phyloP scores from a whole-genome alignment of 2,329 filamentous ascomycete species.

The Talaromyces verruculosus region DNA sequence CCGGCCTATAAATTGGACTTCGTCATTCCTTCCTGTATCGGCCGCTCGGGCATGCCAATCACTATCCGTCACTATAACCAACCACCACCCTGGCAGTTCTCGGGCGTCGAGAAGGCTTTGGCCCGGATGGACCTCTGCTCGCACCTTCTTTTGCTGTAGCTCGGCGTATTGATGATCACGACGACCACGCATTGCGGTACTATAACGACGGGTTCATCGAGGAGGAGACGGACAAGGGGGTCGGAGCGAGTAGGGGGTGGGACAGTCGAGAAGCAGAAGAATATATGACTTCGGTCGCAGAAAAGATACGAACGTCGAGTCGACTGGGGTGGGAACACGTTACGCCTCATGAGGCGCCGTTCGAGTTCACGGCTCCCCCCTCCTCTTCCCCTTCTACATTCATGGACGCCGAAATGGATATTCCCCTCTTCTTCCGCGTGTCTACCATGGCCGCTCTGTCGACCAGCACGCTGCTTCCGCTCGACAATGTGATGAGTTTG shows the following conservation, averaged over 20 bases:
- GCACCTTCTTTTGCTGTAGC: constrained; percentile 8
- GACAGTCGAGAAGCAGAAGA: neutral
- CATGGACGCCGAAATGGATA: constrained; percentile 21
- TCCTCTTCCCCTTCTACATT: neutral
- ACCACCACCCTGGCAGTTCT: constrained; percentile 8
- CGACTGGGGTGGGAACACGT: constrained; percentile 10
- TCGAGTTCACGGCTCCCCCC: neutral
- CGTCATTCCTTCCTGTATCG: neutral
- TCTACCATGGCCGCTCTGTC: constrained; percentile 20
- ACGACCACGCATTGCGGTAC: constrained; percentile 2
- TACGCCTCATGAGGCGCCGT: constrained; percentile 8
- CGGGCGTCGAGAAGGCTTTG: constrained; percentile 6
- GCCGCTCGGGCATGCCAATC: constrained; percentile 2
- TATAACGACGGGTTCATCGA: neutral
- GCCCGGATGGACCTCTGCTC: constrained; percentile 14
- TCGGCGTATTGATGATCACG: constrained; percentile 3
- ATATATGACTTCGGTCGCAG: constrained; percentile 13
- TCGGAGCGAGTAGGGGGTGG: neutral
- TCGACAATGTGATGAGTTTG: constrained; percentile 16
- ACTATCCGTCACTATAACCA: neutral
- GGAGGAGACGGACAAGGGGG: neutral
- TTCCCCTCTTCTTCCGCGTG: constrained; percentile 21
- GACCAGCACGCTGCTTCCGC: constrained; percentile 14
- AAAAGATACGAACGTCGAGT: constrained; percentile 1
- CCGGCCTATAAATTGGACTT: neutral